These are phyloP conservation scores for Cutaneotrichosporon curvatum DNA, from an alignment of 1,284 basidiomycete species.

Conservation along the genomic window DNA sequence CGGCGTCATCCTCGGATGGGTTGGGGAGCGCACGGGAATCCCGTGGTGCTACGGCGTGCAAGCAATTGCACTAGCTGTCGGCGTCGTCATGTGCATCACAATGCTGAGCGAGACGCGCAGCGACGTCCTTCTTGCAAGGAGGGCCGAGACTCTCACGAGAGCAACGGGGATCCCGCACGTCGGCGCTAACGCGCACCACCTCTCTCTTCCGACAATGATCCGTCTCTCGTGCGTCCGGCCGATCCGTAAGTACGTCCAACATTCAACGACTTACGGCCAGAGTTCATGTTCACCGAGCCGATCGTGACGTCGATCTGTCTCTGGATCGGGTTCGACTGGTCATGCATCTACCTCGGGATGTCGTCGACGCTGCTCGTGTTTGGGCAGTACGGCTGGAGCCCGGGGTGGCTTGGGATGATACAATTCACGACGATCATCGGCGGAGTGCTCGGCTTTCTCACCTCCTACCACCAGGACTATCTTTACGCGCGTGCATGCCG, in stretches of 20 bases:
- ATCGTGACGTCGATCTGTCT: conserved; percentile 46
- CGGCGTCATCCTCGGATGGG: conserved; percentile 24
- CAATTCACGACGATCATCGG: conserved; percentile 51
- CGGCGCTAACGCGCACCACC: no score
- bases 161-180: conserved; percentile 42
- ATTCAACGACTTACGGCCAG: no score
- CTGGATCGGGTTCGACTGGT: conserved; percentile 48
- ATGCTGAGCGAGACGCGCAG: conserved; percentile 44
- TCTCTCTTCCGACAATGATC: no score
- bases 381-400: conserved; percentile 33
- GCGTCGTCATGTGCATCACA: conserved; percentile 29
- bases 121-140: conserved; percentile 47
- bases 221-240: conserved; percentile 40
- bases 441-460: conserved; percentile 62
- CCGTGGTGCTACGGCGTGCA: conserved; percentile 39
- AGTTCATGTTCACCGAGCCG: conserved; percentile 47
- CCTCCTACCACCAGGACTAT: conserved; percentile 50
- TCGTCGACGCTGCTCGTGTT: conserved; percentile 33
- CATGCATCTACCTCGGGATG: conserved; percentile 36
- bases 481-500: conserved; percentile 26
- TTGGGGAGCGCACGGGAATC: conserved; percentile 25
- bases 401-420: conserved; percentile 29
- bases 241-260: conserved; percentile 24
- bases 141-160: conserved; percentile 41
- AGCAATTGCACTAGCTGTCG: conserved; percentile 25